Base-by-base conservation (phyloP, 805 yeast species). In the Debaryomyces castellii region DNA sequence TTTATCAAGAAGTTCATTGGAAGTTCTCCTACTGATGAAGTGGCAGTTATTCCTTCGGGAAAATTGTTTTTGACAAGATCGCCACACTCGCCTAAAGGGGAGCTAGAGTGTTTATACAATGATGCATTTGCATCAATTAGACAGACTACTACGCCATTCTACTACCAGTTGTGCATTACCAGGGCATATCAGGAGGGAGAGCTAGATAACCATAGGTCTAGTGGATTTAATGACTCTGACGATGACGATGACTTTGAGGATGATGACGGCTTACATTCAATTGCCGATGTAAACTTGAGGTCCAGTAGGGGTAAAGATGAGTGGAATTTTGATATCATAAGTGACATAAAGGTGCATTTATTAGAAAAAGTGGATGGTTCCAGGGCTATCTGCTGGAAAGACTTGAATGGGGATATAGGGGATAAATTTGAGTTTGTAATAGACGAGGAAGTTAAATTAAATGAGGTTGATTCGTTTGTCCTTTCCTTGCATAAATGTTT, bases 81-180 rank as follows among this genome's bases (percentile, higher is more conserved):
- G 1, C 86, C 87, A 5, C 76, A 74, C 18, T 87, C 96, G 2
- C 97, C 97, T 10, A 89, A 89, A 61, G 91, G 96, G 7, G 90
- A 83, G 21, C 72, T 82, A 28, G 97, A 94, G 64, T 85, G 91
- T 56, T 72, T 89, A 17, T 91, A 82, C 64, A 84, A 81, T 48
- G 96, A 89, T 54, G 91, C 96, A 1, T 81, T 82, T 32, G 82
- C 92, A 11, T 70, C 83, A 2, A 82, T 92, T 40, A 74, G 89
- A 34, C 81, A 80, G 48, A 82, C 91, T 1, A 73, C 87, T 3
- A 76, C 81, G 5, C 83, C 84, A 11, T 85, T 68, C 57, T 76
- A 78, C 54, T 87, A 84, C 61, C 89, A 87, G 51, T 66, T 92
- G 36, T 83, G 84, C 14, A 80, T 90, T 21, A 81, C 81, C 45